Conservation (phyloP, 2,329 filamentous ascomycete genomes). For the Ceratocystis variospora region DNA sequence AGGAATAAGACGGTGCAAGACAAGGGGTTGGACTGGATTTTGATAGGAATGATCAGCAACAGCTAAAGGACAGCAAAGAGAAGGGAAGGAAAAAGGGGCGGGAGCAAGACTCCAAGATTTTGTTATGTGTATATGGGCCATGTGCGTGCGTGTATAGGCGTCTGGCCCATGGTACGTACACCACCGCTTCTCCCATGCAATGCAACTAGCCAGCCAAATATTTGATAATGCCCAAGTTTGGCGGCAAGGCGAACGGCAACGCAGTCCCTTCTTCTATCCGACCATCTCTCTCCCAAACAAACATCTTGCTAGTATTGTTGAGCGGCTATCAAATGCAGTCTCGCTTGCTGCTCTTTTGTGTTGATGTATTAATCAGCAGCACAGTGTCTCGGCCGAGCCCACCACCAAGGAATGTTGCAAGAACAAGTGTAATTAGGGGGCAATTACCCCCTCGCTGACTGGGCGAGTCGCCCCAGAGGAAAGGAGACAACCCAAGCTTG, state of each 20-base stretch:
- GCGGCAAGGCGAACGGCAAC: background rate
- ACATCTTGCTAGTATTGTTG: background rate
- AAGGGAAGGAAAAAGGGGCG: background rate
- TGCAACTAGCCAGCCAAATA: background rate
- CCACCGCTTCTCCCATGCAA: background rate
- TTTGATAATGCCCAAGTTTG: background rate
- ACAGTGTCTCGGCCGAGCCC: background rate
- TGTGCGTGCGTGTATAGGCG: background rate
- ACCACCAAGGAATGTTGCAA: background rate
- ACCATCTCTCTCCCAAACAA: background rate
- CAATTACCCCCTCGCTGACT: background rate
- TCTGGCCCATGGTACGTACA: background rate
- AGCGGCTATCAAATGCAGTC: background rate
- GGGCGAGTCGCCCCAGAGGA: background rate
- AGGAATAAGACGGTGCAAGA: background rate
- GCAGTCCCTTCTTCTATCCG: background rate
- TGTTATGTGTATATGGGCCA: background rate
- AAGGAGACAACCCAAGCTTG: too few species aligned
- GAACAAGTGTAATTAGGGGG: background rate
- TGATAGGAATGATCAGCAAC: background rate
- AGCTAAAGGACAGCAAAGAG: background rate
- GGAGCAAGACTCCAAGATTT: background rate
- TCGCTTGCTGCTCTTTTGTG: background rate
- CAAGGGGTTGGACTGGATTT: background rate
- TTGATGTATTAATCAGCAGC: background rate